Conservation (phyloP, 768 basidiomycete genomes). For the Lactarius hatsudake region DNA sequence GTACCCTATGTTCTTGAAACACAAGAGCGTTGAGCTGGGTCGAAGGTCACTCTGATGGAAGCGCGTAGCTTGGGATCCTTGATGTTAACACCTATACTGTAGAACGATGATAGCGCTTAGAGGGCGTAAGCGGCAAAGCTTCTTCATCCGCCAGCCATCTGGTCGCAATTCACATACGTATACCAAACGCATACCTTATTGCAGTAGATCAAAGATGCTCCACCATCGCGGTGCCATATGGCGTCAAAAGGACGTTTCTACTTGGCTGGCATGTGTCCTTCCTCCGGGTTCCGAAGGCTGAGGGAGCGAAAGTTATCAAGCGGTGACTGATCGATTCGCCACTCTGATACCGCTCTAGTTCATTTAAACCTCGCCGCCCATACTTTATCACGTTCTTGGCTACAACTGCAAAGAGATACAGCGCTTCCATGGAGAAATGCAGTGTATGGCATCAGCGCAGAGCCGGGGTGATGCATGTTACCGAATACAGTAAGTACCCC, state of each 20-base stretch:
- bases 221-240: not conserved
- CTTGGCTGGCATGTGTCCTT: not conserved
- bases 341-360: not conserved
- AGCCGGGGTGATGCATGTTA: no score
- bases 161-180: not conserved
- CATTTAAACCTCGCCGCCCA: no score
- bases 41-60: not conserved
- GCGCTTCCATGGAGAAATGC: no score
- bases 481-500: no score
- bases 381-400: no score
- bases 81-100: not conserved
- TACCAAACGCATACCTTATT: not conserved
- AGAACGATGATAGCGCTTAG: not conserved
- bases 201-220: not conserved
- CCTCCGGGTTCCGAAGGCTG: not conserved
- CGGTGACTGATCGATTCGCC: not conserved
- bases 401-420: no score
- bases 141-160: not conserved
- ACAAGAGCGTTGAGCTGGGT: no score
- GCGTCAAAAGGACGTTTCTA: not conserved
- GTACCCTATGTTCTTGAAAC: not conserved
- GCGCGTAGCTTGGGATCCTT: not conserved
- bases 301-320: not conserved
- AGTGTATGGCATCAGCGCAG: no score
- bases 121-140: not conserved